These are phyloP conservation scores for Sungouiella thailandica DNA, from an alignment of 805 yeast species.

Conservation along the genomic window DNA sequence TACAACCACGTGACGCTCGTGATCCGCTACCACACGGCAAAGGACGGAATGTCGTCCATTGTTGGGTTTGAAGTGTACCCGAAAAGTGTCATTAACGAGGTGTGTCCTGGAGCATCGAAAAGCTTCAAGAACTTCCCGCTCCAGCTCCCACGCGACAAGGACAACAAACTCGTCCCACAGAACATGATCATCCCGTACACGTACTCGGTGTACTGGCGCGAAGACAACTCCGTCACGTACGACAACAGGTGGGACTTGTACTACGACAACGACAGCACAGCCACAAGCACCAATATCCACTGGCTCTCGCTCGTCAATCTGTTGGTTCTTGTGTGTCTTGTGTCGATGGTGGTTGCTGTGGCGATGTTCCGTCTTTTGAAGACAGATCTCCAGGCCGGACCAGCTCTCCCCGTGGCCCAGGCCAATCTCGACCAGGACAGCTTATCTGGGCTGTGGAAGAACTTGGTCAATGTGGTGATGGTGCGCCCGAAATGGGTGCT, in stretches of 20 bases:
- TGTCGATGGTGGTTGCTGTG: constrained; percentile 61
- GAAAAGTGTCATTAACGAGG: constrained; percentile 60
- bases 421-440: constrained; percentile 3
- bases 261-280: constrained; percentile 48
- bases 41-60: constrained; percentile 46
- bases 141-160: constrained; percentile 24
- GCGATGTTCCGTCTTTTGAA: constrained; percentile 54
- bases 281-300: constrained; percentile 49
- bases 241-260: constrained; percentile 70
- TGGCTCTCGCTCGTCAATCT: constrained; percentile 78
- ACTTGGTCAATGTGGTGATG: constrained; percentile 49
- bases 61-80: constrained; percentile 93
- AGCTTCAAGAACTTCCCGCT: constrained; percentile 55
- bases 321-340: constrained; percentile 54
- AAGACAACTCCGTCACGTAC: constrained; percentile 63
- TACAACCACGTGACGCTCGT: constrained; percentile 82
- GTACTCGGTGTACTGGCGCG: constrained; percentile 85
- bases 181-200: constrained; percentile 67
- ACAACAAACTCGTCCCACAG: constrained; percentile 18
- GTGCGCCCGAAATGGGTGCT: constrained; percentile 46
- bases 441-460: constrained; percentile 50
- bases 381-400: constrained; percentile 42
- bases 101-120: constrained; percentile 72
- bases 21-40: constrained; percentile 56
- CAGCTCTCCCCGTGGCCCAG: constrained; percentile 12